Evolutionary conservation across 306 rosid species (phyloP), one percentile per base, ranked within the genome.

Genomic region (Heteromeles arbutifolia): DNA sequence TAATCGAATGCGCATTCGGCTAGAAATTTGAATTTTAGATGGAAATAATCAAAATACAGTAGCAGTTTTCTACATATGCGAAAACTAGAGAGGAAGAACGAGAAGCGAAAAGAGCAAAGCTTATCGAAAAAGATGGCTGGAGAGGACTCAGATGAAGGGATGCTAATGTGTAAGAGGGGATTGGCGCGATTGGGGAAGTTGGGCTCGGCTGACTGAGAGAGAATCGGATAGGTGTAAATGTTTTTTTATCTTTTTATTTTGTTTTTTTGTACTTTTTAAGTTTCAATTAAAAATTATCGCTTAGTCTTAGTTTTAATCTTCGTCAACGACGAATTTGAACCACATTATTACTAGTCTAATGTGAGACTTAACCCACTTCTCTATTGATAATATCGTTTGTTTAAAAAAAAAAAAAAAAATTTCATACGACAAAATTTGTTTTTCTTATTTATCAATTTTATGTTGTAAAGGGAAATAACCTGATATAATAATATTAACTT

Each of bases 271-370:
- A 12, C 5, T 62, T 58, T 59, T 4, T 4, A 44, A 44, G 52
- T 44, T 43, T 44, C 17, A 12, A 44, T 44, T 44, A 44, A 44
- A 44, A 44, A 12, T 44, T 32, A 0, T 32, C 34, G 5, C 1
- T 31, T 31, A 31, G 32, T 31, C 4, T 31, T 31, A 31, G 0
- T 0, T 32, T 32, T 32, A 1, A 32, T 1, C 0, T 0, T 32
- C 2, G 8, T 2, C 0, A 32, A 32, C 5, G 0, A 1, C 0
- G 8, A 32, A 32, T 32, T 32, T 32, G 0, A 32, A 32, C 0
- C 2, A 32, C 0, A 6, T 32, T 32, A 32, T 32, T 32, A 0
- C 8, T 32, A 32, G 1, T 32, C 0, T 0, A 32, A 32, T 6
- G 2, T 6, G 2, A 32, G 8, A 32, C 2, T 34, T 34, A 6